Evolutionary conservation across 1,284 basidiomycete species (phyloP), one percentile per base, ranked within the genome.

Genomic region (Puccinia horiana): DNA sequence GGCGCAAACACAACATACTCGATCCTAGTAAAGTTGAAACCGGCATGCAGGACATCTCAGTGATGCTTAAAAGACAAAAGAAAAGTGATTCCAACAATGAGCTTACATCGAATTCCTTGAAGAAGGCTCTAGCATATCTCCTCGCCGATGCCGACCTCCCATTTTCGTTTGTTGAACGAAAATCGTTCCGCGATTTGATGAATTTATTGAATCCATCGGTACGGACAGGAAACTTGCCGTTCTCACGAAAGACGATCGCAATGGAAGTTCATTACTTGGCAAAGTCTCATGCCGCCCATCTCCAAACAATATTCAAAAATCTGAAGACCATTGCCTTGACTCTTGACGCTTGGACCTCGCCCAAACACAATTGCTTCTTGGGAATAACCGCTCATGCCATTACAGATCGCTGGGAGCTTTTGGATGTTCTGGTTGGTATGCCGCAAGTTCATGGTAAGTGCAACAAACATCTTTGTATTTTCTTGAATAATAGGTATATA

Each of bases 311-410:
- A 32, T 40, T 63, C 29, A 20, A 37, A 37, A 40, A 1, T 5
- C 18, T 58, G 12, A 58, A 32, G n/a, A 8, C 8, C 56, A 18
- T 29, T 44, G 26, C 69, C 49, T 72, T 32, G 42, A 72, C 44
- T 14, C 65, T 67, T 40, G 65, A 67, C n/a, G 65, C 65, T n/a
- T 67, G 65, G 65, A 67, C 65, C 20, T 26, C 42, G 42, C 26
- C 69, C 37, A 23, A 72, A 72, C 44, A 20, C 29, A 9, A 49
- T 1, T 11, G 69, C 44, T 49, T 72, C 29, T 42, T 72, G 69
- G 69, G 42, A 9, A 44, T 72, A 18, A 72, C 69, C 18, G 20
- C 35, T 5, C 69, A 72, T 32, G 35, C 12, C 12, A 44, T 72
- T 35, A 72, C 63, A n/a, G 14, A 29, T 40, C 9, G 40, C 9